A percentile compares a stretch with the other conserved stretches of the same genome.
Evolutionary conservation across 2,329 filamentous ascomycete species (phyloP).

Genomic region (Clonostachys rhizophaga): DNA sequence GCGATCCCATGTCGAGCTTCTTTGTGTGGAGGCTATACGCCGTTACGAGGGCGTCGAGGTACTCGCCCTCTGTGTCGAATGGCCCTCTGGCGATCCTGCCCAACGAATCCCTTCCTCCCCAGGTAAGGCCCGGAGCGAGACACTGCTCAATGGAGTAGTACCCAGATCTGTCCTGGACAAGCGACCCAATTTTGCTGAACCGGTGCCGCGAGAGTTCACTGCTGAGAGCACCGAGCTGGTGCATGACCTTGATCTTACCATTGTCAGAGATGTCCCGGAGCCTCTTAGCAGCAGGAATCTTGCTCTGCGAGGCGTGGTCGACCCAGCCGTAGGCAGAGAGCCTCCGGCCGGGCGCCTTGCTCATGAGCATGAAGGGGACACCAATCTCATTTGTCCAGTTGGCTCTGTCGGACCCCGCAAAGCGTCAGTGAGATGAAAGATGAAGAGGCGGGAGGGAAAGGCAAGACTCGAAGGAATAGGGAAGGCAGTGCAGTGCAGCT

Average conservation of each 20-base stretch:
- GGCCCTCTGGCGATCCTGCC: constrained; percentile 15
- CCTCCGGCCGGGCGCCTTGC: constrained; percentile 9
- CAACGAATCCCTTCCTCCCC: constrained; percentile 13
- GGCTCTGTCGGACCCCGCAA: constrained; percentile 2
- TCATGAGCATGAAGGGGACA: constrained; percentile 14
- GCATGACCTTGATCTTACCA: constrained; percentile 9
- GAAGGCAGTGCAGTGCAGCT: too few species aligned
- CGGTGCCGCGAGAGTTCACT: constrained; percentile 5
- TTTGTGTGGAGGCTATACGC: constrained; percentile 8
- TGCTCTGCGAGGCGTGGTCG: neutral
- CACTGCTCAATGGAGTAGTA: constrained; percentile 11
- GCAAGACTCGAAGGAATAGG: too few species aligned
- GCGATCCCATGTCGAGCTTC: constrained; percentile 14
- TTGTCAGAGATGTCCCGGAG: constrained; percentile 5
- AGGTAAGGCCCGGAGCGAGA: constrained; percentile 11
- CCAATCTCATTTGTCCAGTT: constrained; percentile 9
- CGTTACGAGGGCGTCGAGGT: constrained; percentile 14
- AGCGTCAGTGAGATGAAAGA: neutral
- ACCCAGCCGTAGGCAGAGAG: constrained; percentile 11
- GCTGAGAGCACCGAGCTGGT: constrained; percentile 10
- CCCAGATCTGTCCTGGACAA: constrained; percentile 8
- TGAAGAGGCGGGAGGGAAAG: too few species aligned
- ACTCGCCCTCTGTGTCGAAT: constrained; percentile 12
- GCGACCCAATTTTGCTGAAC: constrained; percentile 14
- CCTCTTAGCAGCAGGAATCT: too few species aligned